Evolutionary conservation across 208 protist species (phyloP).

Genomic region (Giardia muris): DNA sequence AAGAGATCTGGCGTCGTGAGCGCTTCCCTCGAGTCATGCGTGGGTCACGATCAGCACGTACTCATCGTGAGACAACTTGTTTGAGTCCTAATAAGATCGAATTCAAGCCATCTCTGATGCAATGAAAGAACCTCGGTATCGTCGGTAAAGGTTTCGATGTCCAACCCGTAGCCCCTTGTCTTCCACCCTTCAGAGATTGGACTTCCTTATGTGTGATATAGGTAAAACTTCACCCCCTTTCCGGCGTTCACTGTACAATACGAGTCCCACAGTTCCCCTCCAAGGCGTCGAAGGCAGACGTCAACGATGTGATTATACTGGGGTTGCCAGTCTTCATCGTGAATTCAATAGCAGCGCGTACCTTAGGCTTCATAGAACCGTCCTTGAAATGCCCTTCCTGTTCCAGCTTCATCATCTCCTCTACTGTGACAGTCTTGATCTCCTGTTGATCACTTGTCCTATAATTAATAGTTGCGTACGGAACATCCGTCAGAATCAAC

Average conservation of each 20-base stretch:
- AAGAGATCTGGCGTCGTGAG: too few species aligned
- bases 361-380: slow-evolving; percentile 47
- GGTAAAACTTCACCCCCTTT: neutral
- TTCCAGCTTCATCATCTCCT: neutral
- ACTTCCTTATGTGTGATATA: neutral
- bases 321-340: slow-evolving; percentile 24
- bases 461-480: slow-evolving; percentile 35
- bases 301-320: slow-evolving; percentile 44
- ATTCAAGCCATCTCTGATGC: too few species aligned
- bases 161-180: too few species aligned
- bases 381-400: slow-evolving; percentile 38
- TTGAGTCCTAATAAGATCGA: too few species aligned
- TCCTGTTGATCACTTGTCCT: neutral
- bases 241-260: slow-evolving; percentile 26
- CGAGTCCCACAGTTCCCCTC: slow-evolving; percentile 30
- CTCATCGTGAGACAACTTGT: too few species aligned
- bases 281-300: slow-evolving; percentile 40
- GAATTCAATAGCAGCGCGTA: slow-evolving; percentile 40
- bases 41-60: too few species aligned
- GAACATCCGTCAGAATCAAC: slow-evolving; percentile 47
- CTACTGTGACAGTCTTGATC: slow-evolving; percentile 24
- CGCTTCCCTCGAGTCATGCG: too few species aligned
- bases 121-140: too few species aligned
- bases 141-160: too few species aligned
- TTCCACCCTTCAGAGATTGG: too few species aligned